Percentiles rank a stretch among this genome's conserved stretches.
These are phyloP conservation scores for Hawksworthiomyces lignivorus DNA, from an alignment of 2,329 filamentous ascomycete species.

Conservation along the genomic window DNA sequence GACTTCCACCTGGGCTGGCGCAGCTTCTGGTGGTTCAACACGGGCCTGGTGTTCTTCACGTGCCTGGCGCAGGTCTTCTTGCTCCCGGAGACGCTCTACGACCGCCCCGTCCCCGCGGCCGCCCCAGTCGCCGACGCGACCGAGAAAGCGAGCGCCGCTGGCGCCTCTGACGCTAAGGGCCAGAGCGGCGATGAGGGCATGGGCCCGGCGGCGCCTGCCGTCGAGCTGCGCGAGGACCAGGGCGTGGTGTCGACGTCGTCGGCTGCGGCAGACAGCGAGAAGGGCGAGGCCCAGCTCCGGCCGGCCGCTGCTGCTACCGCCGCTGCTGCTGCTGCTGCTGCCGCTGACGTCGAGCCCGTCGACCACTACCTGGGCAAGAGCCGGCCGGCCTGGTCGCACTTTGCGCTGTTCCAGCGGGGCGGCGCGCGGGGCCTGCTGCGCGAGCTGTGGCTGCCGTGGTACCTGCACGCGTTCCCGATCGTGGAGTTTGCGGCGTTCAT, in stretches of 20 bases:
- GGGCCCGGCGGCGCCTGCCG: too few relatives aligned
- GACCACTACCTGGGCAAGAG: constrained; percentile 51
- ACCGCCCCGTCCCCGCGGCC: constrained; percentile 26
- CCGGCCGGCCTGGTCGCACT: constrained; percentile 46
- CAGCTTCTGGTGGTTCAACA: constrained; percentile 61
- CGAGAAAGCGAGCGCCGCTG: neutral
- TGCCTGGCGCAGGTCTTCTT: constrained; percentile 47
- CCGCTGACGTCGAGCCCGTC: constrained; percentile 22
- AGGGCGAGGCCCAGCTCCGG: neutral
- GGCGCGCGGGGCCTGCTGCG: constrained; percentile 39
- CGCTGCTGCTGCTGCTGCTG: neutral
- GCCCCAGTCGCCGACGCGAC: neutral
- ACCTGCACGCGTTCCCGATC: constrained; percentile 54
- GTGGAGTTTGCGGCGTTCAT: constrained; percentile 55
- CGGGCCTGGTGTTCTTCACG: constrained; percentile 41
- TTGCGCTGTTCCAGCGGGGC: constrained; percentile 40
- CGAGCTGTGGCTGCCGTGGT: constrained; percentile 55
- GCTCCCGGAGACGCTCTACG: constrained; percentile 57
- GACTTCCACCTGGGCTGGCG: constrained; percentile 50
- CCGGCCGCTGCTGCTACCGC: neutral
- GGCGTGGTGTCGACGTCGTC: too few relatives aligned
- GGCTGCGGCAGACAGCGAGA: constrained; percentile 13
- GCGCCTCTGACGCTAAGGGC: too few relatives aligned
- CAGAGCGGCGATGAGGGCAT: too few relatives aligned
- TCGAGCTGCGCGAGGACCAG: too few relatives aligned